These are phyloP conservation scores for Echria macrotheca DNA, from an alignment of 495 filamentous ascomycete species.

Conservation along the genomic window DNA sequence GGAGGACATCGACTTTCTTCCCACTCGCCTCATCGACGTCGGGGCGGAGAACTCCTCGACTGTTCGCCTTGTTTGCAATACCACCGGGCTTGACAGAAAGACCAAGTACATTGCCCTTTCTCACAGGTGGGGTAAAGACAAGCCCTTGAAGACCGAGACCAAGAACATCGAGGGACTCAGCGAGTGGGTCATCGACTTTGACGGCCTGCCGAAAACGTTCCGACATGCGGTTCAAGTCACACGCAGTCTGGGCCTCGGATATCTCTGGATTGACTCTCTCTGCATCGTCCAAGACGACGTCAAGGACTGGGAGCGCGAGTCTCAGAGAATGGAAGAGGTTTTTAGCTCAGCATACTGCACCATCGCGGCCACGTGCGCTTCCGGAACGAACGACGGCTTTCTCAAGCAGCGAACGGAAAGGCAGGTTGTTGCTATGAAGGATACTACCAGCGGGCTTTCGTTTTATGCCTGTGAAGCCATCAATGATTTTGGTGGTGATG, in stretches of 20 bases:
- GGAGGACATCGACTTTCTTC: constrained; percentile 8
- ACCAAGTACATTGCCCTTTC: constrained; percentile 16
- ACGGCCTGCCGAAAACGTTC: constrained; percentile 12
- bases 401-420: constrained; percentile 8
- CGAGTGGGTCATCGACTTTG: constrained; percentile 6
- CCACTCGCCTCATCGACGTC: constrained; percentile 27
- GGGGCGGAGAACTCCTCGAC: constrained; percentile 2
- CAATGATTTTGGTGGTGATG: constrained; percentile 32
- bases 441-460: background rate
- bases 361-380: constrained; percentile 28
- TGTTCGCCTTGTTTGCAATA: constrained; percentile 10
- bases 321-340: constrained; percentile 33
- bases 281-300: constrained; percentile 35
- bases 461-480: constrained; percentile 24
- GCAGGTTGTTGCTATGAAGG: background rate
- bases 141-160: constrained; percentile 5
- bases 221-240: constrained; percentile 17
- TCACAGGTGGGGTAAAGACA: constrained; percentile 14
- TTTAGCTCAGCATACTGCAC: constrained; percentile 32
- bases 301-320: constrained; percentile 32
- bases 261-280: constrained; percentile 38
- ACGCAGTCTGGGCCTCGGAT: constrained; percentile 15
- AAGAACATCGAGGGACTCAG: constrained; percentile 1
- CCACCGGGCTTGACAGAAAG: background rate
- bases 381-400: constrained; percentile 22